Percentiles rank a stretch among this genome's conserved stretches.
Evolutionary conservation across 73 alveolate species (phyloP).

Genomic region (Paramecium bursaria): DNA sequence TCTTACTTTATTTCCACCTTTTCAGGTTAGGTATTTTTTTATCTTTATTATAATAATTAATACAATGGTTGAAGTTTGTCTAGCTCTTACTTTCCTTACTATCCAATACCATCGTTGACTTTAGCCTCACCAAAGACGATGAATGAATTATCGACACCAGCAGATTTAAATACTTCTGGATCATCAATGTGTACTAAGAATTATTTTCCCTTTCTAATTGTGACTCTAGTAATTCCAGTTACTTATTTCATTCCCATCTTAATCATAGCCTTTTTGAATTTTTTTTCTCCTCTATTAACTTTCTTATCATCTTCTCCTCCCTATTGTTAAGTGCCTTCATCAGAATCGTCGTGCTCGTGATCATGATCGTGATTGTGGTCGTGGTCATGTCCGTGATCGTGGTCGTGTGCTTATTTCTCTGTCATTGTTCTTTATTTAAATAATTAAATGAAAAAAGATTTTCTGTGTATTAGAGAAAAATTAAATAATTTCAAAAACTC

Average conservation of each 20-base stretch:
- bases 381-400: constrained; percentile 62
- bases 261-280: constrained; percentile 95
- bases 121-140: constrained; percentile 79
- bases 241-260: constrained; percentile 94
- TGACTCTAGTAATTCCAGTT: constrained; percentile 96
- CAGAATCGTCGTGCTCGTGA: constrained; percentile 63
- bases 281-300: constrained; percentile 96
- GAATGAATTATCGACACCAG: constrained; percentile 91
- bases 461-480: too few species aligned
- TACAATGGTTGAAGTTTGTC: constrained; percentile 74
- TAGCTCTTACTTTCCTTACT: constrained; percentile 66
- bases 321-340: constrained; percentile 70
- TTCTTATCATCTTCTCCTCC: constrained; percentile 83
- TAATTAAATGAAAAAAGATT: too few species aligned
- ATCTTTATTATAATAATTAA: constrained; percentile 74
- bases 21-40: constrained; percentile 39
- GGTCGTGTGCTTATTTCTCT: too few species aligned
- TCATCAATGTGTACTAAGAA: constrained; percentile 90
- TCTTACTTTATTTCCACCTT: constrained; percentile 75
- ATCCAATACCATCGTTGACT: constrained; percentile 57
- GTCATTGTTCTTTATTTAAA: too few species aligned
- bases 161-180: constrained; percentile 96
- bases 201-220: constrained; percentile 95
- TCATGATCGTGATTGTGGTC: constrained; percentile 62
- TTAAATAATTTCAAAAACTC: too few species aligned